Base-by-base conservation (phyloP, 2,329 filamentous ascomycete species). In the Thielaviopsis euricoi region DNA sequence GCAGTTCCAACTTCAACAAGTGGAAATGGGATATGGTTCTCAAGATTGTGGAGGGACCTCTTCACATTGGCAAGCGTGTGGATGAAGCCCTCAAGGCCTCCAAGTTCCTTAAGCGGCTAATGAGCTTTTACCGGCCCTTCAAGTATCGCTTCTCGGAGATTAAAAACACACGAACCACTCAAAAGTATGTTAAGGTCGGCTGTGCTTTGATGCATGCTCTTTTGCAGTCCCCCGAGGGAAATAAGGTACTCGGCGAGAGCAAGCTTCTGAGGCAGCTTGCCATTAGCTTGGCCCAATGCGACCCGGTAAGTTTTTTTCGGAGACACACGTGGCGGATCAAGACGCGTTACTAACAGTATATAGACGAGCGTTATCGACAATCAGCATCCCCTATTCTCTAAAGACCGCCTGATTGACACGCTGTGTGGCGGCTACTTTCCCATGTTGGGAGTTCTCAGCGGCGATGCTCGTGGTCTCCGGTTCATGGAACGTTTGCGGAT, bases 11-110 rank as follows among this genome's bases (percentile, higher is more conserved):
- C 64, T 95, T 87, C 66, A 76, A 82, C 46, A 98, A 98, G 68
- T 98, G 93, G 93, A 91, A 95, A 67, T 98, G 94, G 93, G 89
- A 95, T 61, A 75, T 95, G 43, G 89, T 98, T 49, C 79, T 90
- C 60, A 86, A 85, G 64, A 83, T 97, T 56, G 90, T 98, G 40
- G 91, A 97, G 67, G 94, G 93, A 0, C 93, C 94, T 1, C 72
- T 98, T 22, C 85, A 89, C 23, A 95, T 89, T 63, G 85, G 90
- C 0, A 96, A 95, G 69, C 80, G 93, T 12, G 76, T 98, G 4
- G 91, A 96, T 64, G 93, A 98, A 70, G 91, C 91, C 0, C 87
- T 95, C 67, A 91, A 89, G 67, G 89, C 86, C 1, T 95, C 90
- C 2, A 97, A 97, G 67, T 98, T 97, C 66, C 85, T 97, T 65